Evolutionary conservation across 176 grass and related monocot genomes (phyloP).

Genomic region (Avena eriantha): DNA sequence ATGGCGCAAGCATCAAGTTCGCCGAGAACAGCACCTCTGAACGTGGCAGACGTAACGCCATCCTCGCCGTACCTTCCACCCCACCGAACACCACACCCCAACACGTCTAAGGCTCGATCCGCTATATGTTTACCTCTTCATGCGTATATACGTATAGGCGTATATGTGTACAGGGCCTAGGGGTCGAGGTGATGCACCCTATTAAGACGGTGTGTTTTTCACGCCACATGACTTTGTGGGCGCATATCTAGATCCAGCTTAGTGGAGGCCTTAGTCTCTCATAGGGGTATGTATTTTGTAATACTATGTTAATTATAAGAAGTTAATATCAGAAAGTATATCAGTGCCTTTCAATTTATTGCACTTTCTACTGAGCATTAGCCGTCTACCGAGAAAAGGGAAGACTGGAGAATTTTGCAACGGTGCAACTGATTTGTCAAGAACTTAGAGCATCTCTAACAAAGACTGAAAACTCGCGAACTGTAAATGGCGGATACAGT

Average conservation of each 20-base stretch:
- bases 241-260: background rate
- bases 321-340: background rate
- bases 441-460: background rate
- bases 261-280: background rate
- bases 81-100: background rate
- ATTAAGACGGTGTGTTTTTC: background rate
- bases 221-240: background rate
- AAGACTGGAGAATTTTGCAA: background rate
- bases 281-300: background rate
- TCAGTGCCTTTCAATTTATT: background rate
- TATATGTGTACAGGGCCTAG: conserved; percentile 23
- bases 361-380: background rate
- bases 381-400: background rate
- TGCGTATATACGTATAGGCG: background rate
- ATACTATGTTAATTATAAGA: background rate
- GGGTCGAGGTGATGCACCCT: conserved; percentile 42
- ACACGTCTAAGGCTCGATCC: background rate
- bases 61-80: background rate
- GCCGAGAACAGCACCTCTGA: background rate
- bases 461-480: too few species aligned
- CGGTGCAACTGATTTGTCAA: background rate
- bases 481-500: too few species aligned
- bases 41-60: background rate
- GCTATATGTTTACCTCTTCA: background rate
- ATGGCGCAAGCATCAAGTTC: background rate